Evolutionary conservation across 257 asterid species (phyloP).

Genomic region (Linaria vulgaris): DNA sequence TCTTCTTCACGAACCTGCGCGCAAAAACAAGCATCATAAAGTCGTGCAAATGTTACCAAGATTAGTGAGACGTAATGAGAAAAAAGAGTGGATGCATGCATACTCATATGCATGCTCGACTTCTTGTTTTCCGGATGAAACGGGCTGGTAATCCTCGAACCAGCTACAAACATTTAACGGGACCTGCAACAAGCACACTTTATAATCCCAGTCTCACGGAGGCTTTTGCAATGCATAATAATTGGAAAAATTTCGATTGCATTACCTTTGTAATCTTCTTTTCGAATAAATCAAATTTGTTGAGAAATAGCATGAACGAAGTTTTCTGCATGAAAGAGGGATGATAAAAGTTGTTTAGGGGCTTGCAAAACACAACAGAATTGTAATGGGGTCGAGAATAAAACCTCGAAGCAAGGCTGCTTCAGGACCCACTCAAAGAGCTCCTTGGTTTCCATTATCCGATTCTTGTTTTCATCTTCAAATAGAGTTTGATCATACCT

Average conservation of each 20-base stretch:
- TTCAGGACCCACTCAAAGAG: conserved; percentile 95
- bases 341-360: conserved; percentile 9
- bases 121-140: conserved; percentile 93
- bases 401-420: conserved; percentile 98
- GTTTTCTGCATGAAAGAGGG: conserved; percentile 73
- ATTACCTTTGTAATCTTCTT: conserved; percentile 91
- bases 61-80: too few relatives aligned
- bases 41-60: not conserved
- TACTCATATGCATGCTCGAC: conserved; percentile 97
- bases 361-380: conserved; percentile 15
- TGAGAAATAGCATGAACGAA: conserved; percentile 94
- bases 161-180: conserved; percentile 84
- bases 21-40: conserved; percentile 15
- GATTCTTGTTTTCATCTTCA: conserved; percentile 90
- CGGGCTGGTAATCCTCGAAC: conserved; percentile 95
- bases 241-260: conserved; percentile 16
- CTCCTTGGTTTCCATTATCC: conserved; percentile 96
- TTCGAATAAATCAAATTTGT: conserved; percentile 96
- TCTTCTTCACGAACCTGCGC: conserved; percentile 91
- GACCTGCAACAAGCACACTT: conserved; percentile 56
- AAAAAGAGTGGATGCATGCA: not conserved
- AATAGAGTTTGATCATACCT: conserved; percentile 94
- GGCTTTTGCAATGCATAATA: conserved; percentile 14
- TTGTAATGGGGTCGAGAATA: conserved; percentile 24
- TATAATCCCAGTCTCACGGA: conserved; percentile 29